Evolutionary conservation across 202 grass and related monocot genomes (phyloP).

Genomic region (Dendrocalamus latiflorus): DNA sequence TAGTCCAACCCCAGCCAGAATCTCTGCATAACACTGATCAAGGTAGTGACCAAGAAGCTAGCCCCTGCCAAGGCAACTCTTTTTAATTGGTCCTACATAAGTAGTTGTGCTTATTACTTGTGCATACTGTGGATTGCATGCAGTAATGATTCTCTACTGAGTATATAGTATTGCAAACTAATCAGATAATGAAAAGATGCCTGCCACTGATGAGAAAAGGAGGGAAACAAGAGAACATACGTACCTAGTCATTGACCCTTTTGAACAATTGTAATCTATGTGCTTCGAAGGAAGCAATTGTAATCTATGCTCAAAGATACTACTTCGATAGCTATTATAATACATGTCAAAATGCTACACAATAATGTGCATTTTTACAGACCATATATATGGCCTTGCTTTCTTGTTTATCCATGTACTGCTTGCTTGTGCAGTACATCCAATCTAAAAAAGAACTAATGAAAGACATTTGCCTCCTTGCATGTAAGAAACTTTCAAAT

Average conservation of each 20-base stretch:
- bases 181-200: slow-evolving; percentile 46
- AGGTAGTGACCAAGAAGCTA: too few species aligned
- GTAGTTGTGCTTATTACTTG: background rate
- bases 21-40: background rate
- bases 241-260: slow-evolving; percentile 30
- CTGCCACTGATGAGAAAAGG: slow-evolving; percentile 43
- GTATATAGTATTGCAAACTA: slow-evolving; percentile 33
- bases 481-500: slow-evolving; percentile 5
- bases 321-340: slow-evolving; percentile 38
- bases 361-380: background rate
- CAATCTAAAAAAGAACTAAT: background rate
- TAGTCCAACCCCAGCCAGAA: background rate
- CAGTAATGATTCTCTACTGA: slow-evolving; percentile 22
- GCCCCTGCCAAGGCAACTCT: background rate
- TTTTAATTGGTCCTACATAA: slow-evolving; percentile 14
- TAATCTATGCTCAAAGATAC: background rate
- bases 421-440: slow-evolving; percentile 41
- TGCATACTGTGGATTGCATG: slow-evolving; percentile 6
- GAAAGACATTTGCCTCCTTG: slow-evolving; percentile 27
- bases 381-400: slow-evolving; percentile 2
- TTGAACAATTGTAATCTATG: slow-evolving; percentile 24
- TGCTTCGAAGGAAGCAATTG: background rate
- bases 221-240: slow-evolving; percentile 4
- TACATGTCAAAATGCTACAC: slow-evolving; percentile 52
- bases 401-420: slow-evolving; percentile 37